These are phyloP conservation scores for Colletotrichum limetticola DNA, from an alignment of 2,329 filamentous ascomycete species.

Conservation along the genomic window DNA sequence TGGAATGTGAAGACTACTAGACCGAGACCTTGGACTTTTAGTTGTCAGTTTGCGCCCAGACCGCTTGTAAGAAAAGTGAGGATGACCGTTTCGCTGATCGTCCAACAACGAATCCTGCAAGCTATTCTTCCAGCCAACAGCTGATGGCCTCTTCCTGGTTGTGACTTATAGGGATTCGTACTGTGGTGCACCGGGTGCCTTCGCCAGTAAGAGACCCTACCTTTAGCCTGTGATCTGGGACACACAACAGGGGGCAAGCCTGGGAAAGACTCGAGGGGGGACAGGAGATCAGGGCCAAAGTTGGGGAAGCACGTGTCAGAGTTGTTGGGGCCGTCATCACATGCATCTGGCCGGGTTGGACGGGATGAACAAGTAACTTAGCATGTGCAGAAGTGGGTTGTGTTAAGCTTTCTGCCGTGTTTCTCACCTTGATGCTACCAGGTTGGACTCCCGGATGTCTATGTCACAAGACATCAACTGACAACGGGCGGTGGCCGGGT, in stretches of 20 bases:
- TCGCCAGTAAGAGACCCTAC: neutral
- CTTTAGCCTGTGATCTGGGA: neutral
- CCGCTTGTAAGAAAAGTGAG: constrained; percentile 4
- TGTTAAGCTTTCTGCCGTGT: neutral
- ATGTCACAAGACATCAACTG: constrained; percentile 8
- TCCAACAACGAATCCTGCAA: constrained; percentile 1
- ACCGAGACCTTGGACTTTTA: neutral
- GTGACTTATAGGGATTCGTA: neutral
- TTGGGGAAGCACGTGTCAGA: constrained; percentile 37
- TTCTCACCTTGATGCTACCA: neutral
- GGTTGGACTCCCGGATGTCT: neutral
- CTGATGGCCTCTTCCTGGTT: neutral
- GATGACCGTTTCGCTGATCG: neutral
- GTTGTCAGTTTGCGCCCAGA: neutral
- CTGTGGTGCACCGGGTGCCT: neutral
- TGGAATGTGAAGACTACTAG: neutral
- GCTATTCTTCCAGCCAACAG: neutral
- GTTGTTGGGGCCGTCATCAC: constrained; percentile 30
- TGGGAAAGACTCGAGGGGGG: neutral
- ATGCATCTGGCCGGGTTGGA: constrained; percentile 28
- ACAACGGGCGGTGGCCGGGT: constrained; percentile 14
- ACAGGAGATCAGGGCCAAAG: constrained; percentile 20
- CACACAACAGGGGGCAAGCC: neutral
- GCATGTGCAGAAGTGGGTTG: constrained; percentile 2
- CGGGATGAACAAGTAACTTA: constrained; percentile 29